A percentile compares a stretch with the other conserved stretches of the same genome.
phyloP scores from a whole-genome alignment of 1,284 basidiomycete species.

The Austroboletus niveus region DNA sequence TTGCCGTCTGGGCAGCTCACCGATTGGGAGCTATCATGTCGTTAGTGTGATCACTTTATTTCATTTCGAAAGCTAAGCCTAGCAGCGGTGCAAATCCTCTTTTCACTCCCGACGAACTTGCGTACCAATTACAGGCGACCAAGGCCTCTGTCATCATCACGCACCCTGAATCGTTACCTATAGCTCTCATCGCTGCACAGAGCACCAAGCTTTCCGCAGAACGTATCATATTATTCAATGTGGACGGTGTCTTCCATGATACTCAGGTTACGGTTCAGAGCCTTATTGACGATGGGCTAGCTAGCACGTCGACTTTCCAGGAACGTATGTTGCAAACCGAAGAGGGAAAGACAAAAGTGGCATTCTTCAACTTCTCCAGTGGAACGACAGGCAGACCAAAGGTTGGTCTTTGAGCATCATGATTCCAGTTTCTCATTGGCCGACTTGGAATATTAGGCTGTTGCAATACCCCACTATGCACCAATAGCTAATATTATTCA shows the following conservation, averaged over 20 bases:
- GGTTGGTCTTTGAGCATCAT: constrained; percentile 37
- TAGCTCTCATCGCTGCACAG: constrained; percentile 47
- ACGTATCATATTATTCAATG: constrained; percentile 55
- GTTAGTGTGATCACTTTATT: constrained; percentile 32
- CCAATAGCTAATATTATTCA: constrained; percentile 69
- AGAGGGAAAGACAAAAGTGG: constrained; percentile 66
- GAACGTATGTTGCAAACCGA: constrained; percentile 55
- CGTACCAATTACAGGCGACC: constrained; percentile 45
- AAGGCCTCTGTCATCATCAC: constrained; percentile 46
- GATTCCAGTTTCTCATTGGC: background rate
- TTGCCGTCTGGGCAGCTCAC: constrained; percentile 73
- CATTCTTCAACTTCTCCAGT: constrained; percentile 76
- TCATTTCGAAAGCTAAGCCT: constrained; percentile 8
- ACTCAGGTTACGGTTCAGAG: constrained; percentile 45
- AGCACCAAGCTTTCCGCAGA: constrained; percentile 51
- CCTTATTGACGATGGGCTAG: constrained; percentile 53
- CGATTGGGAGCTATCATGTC: constrained; percentile 70
- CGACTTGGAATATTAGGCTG: constrained; percentile 46
- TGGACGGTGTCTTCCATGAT: constrained; percentile 15
- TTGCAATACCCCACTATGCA: constrained; percentile 65
- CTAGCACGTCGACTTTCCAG: constrained; percentile 41
- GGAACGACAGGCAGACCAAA: constrained; percentile 85
- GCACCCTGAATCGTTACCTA: constrained; percentile 44
- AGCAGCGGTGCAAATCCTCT: constrained; percentile 54
- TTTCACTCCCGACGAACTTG: constrained; percentile 54